phyloP scores from a whole-genome alignment of 768 basidiomycete genomes.

The Leucosporidium scottii region DNA sequence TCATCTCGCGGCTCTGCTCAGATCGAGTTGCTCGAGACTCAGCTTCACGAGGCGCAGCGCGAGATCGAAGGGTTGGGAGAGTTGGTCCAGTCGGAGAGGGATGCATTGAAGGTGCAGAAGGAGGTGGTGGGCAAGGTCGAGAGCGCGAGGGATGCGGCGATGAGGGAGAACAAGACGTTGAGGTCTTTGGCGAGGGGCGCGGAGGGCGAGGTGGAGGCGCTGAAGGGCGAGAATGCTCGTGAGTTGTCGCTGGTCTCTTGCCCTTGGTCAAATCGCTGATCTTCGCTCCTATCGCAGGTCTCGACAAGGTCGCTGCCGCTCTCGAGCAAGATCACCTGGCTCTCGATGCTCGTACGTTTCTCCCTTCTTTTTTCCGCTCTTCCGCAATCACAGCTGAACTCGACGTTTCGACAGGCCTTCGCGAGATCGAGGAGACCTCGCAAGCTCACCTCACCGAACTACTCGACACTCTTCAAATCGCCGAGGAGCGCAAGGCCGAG shows the following conservation, averaged over 20 bases:
- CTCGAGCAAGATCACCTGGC: too few relatives aligned
- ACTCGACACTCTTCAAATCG: neutral
- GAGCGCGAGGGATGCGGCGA: slow-evolving; percentile 7
- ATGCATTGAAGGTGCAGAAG: neutral
- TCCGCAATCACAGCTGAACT: too few relatives aligned
- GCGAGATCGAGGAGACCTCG: neutral
- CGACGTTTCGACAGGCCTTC: neutral
- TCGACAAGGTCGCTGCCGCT: too few relatives aligned
- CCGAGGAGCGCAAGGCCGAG: slow-evolving; percentile 2
- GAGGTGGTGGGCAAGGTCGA: slow-evolving; percentile 2
- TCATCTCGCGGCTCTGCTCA: neutral
- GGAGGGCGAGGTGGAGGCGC: slow-evolving; percentile 11
- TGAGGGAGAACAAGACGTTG: slow-evolving; percentile 27
- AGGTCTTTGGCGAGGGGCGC: slow-evolving; percentile 14
- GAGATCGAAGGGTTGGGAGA: neutral
- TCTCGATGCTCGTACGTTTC: too few relatives aligned
- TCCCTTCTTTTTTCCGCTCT: too few relatives aligned
- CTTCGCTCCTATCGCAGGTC: too few relatives aligned
- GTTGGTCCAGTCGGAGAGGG: slow-evolving; percentile 1
- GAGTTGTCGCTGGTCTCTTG: neutral
- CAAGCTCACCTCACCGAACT: slow-evolving; percentile 5
- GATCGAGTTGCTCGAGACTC: neutral
- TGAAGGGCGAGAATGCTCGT: neutral
- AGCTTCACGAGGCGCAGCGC: neutral
- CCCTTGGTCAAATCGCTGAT: too few relatives aligned